A percentile compares a stretch with the other conserved stretches of the same genome.
Evolutionary conservation across 495 filamentous ascomycete genomes (phyloP).

Genomic region (Lepraria neglecta): DNA sequence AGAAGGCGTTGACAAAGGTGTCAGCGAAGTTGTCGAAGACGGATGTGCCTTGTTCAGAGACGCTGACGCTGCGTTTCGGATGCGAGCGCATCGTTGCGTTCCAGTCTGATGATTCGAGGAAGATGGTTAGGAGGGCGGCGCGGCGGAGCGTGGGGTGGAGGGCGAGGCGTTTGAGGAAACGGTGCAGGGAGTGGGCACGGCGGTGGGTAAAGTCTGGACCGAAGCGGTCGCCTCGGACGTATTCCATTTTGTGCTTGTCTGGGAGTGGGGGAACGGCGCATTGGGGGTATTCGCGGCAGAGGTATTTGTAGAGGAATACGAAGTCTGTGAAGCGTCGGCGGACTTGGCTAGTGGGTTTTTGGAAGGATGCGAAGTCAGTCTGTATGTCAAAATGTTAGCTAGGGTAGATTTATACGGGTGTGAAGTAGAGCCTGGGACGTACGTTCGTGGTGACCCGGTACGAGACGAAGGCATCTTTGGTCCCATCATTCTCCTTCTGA

Average conservation of each 20-base stretch:
- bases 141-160: constrained; percentile 89
- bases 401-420: too few species aligned
- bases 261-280: constrained; percentile 91
- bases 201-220: constrained; percentile 88
- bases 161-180: constrained; percentile 80
- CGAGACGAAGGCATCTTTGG: constrained; percentile 93
- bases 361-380: constrained; percentile 92
- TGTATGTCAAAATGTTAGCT: constrained; percentile 33
- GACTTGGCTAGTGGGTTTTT: constrained; percentile 65
- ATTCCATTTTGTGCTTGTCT: constrained; percentile 98
- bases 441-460: constrained; percentile 91
- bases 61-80: constrained; percentile 52
- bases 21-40: constrained; percentile 93
- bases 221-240: constrained; percentile 93
- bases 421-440: too few species aligned
- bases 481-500: constrained; percentile 91
- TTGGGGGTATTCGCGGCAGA: constrained; percentile 78
- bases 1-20: constrained; percentile 95
- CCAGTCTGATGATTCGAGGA: constrained; percentile 91
- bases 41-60: constrained; percentile 50
- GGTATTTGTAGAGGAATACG: constrained; percentile 87
- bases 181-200: constrained; percentile 81
- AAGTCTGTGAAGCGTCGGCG: constrained; percentile 96
- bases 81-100: constrained; percentile 86
- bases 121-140: constrained; percentile 69